Evolutionary conservation across 805 yeast species (phyloP), one percentile per base, ranked within the genome.

Genomic region (Candida patagonica): DNA sequence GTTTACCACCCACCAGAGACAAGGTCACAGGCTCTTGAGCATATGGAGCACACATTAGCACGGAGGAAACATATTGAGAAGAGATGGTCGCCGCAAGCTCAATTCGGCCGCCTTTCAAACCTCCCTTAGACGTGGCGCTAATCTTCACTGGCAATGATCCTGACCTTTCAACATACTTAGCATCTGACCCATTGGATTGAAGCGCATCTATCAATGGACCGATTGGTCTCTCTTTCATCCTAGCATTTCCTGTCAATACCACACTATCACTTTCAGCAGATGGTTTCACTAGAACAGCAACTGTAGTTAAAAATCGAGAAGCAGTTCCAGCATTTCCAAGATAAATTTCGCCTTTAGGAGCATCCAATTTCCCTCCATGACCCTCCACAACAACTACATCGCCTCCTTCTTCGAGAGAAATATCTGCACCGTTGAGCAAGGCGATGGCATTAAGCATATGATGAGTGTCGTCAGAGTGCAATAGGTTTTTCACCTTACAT

Each of bases 311-410:
- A 60, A 92, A 92, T 54, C 98, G 74, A 5, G 96, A 84, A 3
- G 98, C 97, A 32, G 98, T 92, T 49, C 98, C 98, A 1, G 98
- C 97, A 56, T 92, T 92, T 42, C 98, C 98, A 46, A 92, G 70
- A 62, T 86, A 92, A 42, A 92, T 67, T 46, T 78, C 81, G 38
- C 78, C 75, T 13, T 65, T 62, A 37, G 79, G 72, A 3, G 94
- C 80, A 23, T 66, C 53, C 46, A 85, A 61, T 23, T 76, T 64
- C 12, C 70, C 66, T 42, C 96, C 96, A 44, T 92, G 92, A 47
- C 88, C 88, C 39, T 89, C 88, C 37, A 76, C 74, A 23, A 89
- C 75, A 34, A 89, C 78, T 26, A 85, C 76, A 25, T 95, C 88
- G 44, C 96, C 97, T 54, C 82, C 79, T 50, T 86, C 89, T 57